Conservation (phyloP, 2,329 filamentous ascomycete genomes). For the Zymoseptoria pseudotritici region DNA sequence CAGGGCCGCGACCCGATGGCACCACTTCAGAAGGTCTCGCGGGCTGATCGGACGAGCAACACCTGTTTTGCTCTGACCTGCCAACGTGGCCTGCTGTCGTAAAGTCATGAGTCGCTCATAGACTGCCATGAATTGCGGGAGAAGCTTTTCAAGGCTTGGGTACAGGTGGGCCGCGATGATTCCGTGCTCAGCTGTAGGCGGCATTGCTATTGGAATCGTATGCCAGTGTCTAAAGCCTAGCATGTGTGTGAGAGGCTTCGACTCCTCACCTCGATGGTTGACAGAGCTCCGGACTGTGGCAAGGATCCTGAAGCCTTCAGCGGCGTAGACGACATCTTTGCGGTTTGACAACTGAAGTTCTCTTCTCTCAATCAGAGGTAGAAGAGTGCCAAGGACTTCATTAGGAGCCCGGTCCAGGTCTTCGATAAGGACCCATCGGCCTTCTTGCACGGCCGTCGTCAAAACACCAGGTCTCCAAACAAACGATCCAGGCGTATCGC, state of each 20-base stretch:
- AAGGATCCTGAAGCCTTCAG: conserved; percentile 80
- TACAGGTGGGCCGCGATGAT: conserved; percentile 65
- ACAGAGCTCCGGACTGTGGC: conserved; percentile 73
- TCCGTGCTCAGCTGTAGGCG: conserved; percentile 62
- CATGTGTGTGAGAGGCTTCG: conserved; percentile 58
- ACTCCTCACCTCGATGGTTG: conserved; percentile 62
- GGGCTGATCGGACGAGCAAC: conserved; percentile 58
- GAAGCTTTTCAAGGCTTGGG: conserved; percentile 56
- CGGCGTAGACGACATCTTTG: conserved; percentile 75
- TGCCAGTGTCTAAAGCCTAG: conserved; percentile 85
- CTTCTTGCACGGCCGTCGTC: conserved; percentile 87
- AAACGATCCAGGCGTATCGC: conserved; percentile 80
- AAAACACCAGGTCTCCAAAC: conserved; percentile 87
- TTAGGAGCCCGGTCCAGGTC: conserved; percentile 91
- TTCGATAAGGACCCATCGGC: conserved; percentile 94
- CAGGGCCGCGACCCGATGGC: conserved; percentile 63
- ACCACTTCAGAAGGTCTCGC: conserved; percentile 87
- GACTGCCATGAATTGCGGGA: conserved; percentile 50
- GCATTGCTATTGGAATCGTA: conserved; percentile 59
- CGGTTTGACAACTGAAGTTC: conserved; percentile 84
- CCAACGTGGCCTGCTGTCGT: conserved; percentile 31
- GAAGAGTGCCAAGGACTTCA: conserved; percentile 85
- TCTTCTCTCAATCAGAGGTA: conserved; percentile 87
- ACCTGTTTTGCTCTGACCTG: conserved; percentile 46
- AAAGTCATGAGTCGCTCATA: conserved; percentile 41